A percentile compares a stretch with the other conserved stretches of the same genome.
These are phyloP conservation scores for Kokia cookei DNA, from an alignment of 441 rosid genomes.

Conservation along the genomic window DNA sequence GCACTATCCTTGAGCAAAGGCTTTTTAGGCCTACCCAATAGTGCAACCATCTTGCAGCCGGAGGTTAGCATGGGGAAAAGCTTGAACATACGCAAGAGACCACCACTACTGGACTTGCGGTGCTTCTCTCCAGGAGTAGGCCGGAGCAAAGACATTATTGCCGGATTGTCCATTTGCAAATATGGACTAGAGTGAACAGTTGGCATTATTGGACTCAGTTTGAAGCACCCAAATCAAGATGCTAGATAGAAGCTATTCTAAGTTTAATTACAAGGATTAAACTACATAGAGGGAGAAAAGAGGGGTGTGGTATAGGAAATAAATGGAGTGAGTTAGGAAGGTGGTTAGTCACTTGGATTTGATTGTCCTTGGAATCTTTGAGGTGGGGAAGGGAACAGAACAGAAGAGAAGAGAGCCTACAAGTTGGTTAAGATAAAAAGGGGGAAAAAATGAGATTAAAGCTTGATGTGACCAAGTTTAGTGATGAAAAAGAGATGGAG, in stretches of 20 bases:
- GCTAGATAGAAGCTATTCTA: neutral
- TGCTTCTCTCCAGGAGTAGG: constrained; percentile 43
- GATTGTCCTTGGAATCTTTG: constrained; percentile 43
- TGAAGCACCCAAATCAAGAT: neutral
- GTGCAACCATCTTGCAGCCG: constrained; percentile 91
- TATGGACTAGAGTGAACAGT: constrained; percentile 68
- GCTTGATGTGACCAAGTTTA: constrained; percentile 49
- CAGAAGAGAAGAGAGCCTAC: constrained; percentile 9
- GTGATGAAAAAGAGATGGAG: constrained; percentile 24
- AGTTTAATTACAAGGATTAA: constrained; percentile 2
- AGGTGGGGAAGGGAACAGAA: constrained; percentile 25
- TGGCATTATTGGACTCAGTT: constrained; percentile 31
- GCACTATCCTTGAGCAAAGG: constrained; percentile 75
- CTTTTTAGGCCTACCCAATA: constrained; percentile 63
- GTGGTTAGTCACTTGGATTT: constrained; percentile 31
- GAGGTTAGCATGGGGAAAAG: constrained; percentile 90
- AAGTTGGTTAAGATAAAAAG: constrained; percentile 18
- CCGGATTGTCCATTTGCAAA: constrained; percentile 67
- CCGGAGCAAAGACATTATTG: constrained; percentile 59
- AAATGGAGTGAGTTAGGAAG: constrained; percentile 30
- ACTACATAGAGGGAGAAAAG: neutral
- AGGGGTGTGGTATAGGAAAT: neutral
- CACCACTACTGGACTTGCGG: constrained; percentile 47
- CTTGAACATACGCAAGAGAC: constrained; percentile 79
- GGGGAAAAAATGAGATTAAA: constrained; percentile 7